phyloP scores from a whole-genome alignment of 305 asterid genomes.

The Fraxinus latifolia region DNA sequence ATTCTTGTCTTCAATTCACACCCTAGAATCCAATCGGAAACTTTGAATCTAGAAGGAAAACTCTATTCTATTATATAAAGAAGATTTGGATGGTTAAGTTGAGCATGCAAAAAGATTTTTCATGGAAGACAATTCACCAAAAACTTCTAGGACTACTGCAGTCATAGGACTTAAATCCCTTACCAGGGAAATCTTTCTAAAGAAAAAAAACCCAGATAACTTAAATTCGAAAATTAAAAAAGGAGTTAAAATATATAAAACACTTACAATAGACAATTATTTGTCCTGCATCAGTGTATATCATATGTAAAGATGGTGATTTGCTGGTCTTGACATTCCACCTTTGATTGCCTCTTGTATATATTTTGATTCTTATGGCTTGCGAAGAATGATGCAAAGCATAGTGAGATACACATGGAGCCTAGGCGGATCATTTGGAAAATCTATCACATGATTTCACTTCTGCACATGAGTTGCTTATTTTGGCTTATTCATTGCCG shows the following conservation, averaged over 20 bases:
- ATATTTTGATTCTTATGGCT: neutral
- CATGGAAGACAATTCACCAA: neutral
- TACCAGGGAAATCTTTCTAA: neutral
- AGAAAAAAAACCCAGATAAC: neutral
- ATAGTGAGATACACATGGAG: neutral
- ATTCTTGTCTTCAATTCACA: neutral
- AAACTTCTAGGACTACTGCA: neutral
- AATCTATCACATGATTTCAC: neutral
- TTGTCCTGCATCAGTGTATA: neutral
- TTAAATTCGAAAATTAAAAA: neutral
- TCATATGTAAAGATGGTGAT: neutral
- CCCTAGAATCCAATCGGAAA: neutral
- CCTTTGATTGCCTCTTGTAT: neutral
- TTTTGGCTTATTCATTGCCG: neutral
- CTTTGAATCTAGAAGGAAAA: neutral
- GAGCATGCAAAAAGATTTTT: neutral
- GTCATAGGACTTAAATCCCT: neutral
- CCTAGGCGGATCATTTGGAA: neutral
- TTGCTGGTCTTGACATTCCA: neutral
- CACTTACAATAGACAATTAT: neutral
- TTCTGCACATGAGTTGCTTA: neutral
- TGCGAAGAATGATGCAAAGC: neutral
- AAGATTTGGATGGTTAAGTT: neutral
- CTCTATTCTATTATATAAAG: neutral
- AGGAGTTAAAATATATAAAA: neutral